Conservation (phyloP, 352 stramenopile genomes). For the Phytophthora sp. region DNA sequence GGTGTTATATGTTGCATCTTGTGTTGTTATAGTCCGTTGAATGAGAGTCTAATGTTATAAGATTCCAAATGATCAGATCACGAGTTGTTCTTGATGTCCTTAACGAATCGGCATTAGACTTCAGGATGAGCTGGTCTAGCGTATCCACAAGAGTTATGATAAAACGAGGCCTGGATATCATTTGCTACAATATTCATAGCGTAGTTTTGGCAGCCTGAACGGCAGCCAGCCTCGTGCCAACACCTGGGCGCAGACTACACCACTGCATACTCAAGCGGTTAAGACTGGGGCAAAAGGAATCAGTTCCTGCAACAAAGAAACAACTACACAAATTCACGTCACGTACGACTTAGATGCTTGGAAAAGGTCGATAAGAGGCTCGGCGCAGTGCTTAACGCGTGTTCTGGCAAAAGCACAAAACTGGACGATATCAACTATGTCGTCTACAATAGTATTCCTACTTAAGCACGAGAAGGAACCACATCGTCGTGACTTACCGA, state of each 20-base stretch:
- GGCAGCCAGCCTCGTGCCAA: conserved; percentile 32
- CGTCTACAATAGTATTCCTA: neutral
- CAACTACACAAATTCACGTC: neutral
- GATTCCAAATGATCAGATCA: conserved; percentile 17
- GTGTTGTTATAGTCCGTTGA: conserved; percentile 34
- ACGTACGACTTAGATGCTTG: conserved; percentile 41
- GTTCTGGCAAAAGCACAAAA: conserved; percentile 23
- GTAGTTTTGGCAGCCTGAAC: conserved; percentile 20
- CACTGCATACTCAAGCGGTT: conserved; percentile 42
- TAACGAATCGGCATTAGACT: too few species aligned
- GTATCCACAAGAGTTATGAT: too few species aligned
- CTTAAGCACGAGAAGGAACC: neutral
- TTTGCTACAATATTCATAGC: neutral
- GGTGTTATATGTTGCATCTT: neutral
- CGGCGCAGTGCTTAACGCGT: conserved; percentile 14
- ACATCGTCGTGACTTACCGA: conserved; percentile 18
- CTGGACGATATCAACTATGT: neutral
- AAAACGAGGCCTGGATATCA: too few species aligned
- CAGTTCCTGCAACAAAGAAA: neutral
- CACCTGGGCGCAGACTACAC: conserved; percentile 34
- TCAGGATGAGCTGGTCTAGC: too few species aligned
- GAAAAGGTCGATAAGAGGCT: conserved; percentile 37
- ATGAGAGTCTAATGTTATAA: conserved; percentile 36
- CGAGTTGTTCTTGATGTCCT: neutral
- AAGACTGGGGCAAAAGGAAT: conserved; percentile 31